Conservation (phyloP, 768 basidiomycete species). For the Dacryopinax spathularia region DNA sequence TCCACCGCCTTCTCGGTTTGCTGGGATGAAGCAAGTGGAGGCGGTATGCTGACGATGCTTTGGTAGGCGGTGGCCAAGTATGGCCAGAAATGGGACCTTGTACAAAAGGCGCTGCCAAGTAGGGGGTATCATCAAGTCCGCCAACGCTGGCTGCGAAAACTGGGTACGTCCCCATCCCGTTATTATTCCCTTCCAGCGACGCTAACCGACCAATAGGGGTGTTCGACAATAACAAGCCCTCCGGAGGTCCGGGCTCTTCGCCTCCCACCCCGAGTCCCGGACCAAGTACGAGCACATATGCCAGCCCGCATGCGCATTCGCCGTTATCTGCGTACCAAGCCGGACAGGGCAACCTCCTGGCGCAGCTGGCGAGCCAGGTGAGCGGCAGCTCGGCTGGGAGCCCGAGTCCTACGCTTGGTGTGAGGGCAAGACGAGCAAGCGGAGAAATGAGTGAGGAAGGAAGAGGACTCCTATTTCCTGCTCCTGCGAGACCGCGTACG, state of each 20-base stretch:
- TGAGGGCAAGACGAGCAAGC: too few species aligned
- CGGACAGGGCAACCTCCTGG: slow-evolving; percentile 12
- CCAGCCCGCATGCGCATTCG: slow-evolving; percentile 27
- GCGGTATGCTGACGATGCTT: neutral
- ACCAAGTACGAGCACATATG: slow-evolving; percentile 5
- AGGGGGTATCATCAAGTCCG: slow-evolving; percentile 33
- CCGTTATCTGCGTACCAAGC: slow-evolving; percentile 26
- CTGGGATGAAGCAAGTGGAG: neutral
- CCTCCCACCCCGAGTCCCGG: neutral
- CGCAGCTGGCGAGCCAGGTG: slow-evolving; percentile 14
- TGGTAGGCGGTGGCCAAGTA: slow-evolving; percentile 28
- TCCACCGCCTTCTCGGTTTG: neutral
- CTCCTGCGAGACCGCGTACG: too few species aligned
- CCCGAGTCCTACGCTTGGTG: too few species aligned
- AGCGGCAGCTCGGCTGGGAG: too few species aligned
- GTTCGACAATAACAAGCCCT: neutral
- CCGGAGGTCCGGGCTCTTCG: neutral
- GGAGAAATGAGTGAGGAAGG: too few species aligned
- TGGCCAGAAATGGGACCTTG: slow-evolving; percentile 31
- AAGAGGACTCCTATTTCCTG: too few species aligned
- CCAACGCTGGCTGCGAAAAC: slow-evolving; percentile 31
- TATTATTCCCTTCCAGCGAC: neutral
- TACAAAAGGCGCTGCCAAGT: slow-evolving; percentile 30
- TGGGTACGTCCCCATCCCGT: slow-evolving; percentile 19
- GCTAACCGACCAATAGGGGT: neutral